phyloP scores from a whole-genome alignment of 495 filamentous ascomycete genomes.

The Penicillium ochrochloron region DNA sequence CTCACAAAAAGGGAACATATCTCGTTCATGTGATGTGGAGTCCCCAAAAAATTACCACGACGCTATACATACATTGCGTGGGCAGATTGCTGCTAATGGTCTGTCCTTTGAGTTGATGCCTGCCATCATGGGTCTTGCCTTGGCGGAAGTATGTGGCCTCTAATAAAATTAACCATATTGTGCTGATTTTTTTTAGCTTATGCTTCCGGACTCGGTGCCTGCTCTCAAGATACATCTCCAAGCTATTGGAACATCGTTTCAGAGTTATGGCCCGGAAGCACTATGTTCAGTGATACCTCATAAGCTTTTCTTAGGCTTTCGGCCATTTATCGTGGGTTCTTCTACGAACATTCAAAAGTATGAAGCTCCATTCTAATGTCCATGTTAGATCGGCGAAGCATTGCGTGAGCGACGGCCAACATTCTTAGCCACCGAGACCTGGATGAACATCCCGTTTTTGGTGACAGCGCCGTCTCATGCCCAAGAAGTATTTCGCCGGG shows the following conservation, averaged over 20 bases:
- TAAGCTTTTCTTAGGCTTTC: constrained; percentile 40
- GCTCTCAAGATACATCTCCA: constrained; percentile 36
- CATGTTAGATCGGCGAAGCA: constrained; percentile 19
- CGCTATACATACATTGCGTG: constrained; percentile 34
- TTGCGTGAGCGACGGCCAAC: constrained; percentile 25
- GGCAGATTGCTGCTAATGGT: constrained; percentile 22
- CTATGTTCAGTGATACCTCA: constrained; percentile 34
- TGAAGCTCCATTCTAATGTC: too few species aligned
- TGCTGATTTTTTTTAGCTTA: constrained; percentile 24
- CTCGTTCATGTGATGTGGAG: constrained; percentile 11
- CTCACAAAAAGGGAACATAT: constrained; percentile 9
- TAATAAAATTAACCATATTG: not conserved
- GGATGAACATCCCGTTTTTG: constrained; percentile 36
- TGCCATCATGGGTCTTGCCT: constrained; percentile 43
- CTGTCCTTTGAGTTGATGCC: constrained; percentile 27
- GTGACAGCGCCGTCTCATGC: constrained; percentile 30
- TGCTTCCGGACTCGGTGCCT: constrained; percentile 30
- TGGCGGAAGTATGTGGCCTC: constrained; percentile 11
- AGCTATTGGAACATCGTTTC: constrained; percentile 34
- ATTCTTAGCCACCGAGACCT: constrained; percentile 33
- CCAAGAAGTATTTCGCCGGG: constrained; percentile 37
- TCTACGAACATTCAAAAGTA: not conserved
- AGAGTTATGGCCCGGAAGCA: constrained; percentile 28
- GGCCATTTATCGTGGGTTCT: constrained; percentile 37
- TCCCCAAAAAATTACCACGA: constrained; percentile 29